Evolutionary conservation across 208 protist genomes (phyloP), one percentile per base, ranked within the genome.

Genomic region (Trypanosoma rangeli): DNA sequence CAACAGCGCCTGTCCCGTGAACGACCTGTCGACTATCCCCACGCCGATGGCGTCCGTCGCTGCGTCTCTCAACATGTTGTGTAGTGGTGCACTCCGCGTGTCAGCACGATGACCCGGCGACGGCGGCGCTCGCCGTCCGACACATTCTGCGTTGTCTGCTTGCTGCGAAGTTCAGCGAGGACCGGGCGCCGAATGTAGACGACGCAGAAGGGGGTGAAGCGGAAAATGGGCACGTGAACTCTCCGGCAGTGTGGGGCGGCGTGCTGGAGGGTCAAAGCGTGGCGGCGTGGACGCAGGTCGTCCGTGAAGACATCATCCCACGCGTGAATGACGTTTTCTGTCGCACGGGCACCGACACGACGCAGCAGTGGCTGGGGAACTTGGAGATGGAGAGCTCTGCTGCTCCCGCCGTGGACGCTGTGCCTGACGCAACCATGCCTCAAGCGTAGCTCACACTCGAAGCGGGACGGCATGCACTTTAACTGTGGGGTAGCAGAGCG

Each of bases 291-390:
- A 76, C 62, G 48, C 46, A 67, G 28, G n/a, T 78, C 24, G 67
- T 82, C 35, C 60, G 71, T 64, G 55, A 61, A 62, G 53, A 62
- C 42, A 56, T 60, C 48, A 78, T 77, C 22, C 74, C 72, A 48
- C 48, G n/a, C 20, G 70, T 79, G 52, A 68, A 73, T 50, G 66
- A 68, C 24, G 63, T 70, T 12, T 78, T 74, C 59, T 52, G 46
- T 52, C 49, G 35, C 29, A 78, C 54, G 29, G 75, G 72, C 18
- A 67, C 35, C 4, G 77, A 82, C 54, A 74, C 44, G 12, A 48
- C 53, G 26, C 60, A 73, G 48, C 35, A 54, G 24, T 82, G 77
- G 77, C 9, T 78, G 31, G 29, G n/a, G 16, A 60, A 78, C 0
- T 35, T 68, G 20, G 48, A 35, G n/a, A 26, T 33, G 3, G 54